phyloP scores from a whole-genome alignment of 2,329 filamentous ascomycete species.

The Diatrype stigma region DNA sequence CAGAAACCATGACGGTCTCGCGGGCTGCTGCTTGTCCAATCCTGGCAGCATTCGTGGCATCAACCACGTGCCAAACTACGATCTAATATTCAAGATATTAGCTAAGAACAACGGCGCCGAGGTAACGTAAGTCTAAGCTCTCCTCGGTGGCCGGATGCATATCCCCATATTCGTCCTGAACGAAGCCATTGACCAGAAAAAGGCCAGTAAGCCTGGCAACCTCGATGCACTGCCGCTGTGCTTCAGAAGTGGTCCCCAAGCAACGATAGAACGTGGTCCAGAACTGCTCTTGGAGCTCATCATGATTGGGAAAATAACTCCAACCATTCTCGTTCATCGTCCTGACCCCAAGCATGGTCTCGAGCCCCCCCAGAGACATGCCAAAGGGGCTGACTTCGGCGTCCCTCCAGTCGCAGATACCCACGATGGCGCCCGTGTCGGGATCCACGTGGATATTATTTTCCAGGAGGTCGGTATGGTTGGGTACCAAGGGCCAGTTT shows the following conservation, averaged over 20 bases:
- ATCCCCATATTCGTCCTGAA: neutral
- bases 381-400: slow-evolving; percentile 13
- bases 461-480: slow-evolving; percentile 15
- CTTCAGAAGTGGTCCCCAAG: neutral
- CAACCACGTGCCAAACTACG: neutral
- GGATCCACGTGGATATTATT: slow-evolving; percentile 17
- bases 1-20: neutral
- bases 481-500: slow-evolving; percentile 10
- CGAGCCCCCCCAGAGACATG: slow-evolving; percentile 12
- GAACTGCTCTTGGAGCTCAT: slow-evolving; percentile 1
- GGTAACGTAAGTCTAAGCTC: slow-evolving; percentile 1
- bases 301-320: neutral
- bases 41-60: neutral
- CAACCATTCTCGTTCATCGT: slow-evolving; percentile 1
- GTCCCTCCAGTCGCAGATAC: slow-evolving; percentile 14
- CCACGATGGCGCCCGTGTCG: slow-evolving; percentile 9
- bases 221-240: neutral
- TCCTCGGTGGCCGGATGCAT: slow-evolving; percentile 1
- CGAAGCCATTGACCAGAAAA: slow-evolving; percentile 1
- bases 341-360: slow-evolving; percentile 12
- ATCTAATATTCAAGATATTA: neutral
- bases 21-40: neutral
- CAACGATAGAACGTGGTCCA: neutral
- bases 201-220: slow-evolving; percentile 2
- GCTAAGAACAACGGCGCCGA: neutral